phyloP scores from a whole-genome alignment of 2,329 filamentous ascomycete genomes.

The Penicillium sp. region DNA sequence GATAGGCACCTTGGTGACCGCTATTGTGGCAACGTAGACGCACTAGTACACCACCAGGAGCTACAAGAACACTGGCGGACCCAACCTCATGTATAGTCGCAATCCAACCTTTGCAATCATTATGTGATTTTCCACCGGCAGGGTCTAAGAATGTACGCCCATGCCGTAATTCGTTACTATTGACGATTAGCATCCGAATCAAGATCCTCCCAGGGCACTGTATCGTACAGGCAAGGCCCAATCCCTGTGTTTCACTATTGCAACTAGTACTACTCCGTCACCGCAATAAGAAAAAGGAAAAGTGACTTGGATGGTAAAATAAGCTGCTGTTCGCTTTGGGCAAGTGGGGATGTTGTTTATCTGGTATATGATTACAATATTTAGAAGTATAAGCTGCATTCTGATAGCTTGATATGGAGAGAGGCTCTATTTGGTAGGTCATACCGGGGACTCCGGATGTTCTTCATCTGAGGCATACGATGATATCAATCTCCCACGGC shows the following conservation, averaged over 20 bases:
- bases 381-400: not conserved
- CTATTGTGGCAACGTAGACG: conserved; percentile 37
- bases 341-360: not conserved
- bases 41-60: conserved; percentile 39
- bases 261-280: not conserved
- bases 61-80: conserved; percentile 17
- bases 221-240: conserved; percentile 4
- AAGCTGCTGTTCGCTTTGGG: not conserved
- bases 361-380: too few species aligned
- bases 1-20: conserved; percentile 45
- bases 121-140: conserved; percentile 1
- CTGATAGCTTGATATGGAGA: too few species aligned
- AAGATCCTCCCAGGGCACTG: not conserved
- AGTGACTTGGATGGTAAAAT: not conserved
- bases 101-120: conserved; percentile 8
- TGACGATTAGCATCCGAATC: not conserved
- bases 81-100: not conserved
- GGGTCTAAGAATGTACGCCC: conserved; percentile 4
- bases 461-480: not conserved
- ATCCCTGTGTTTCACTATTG: not conserved
- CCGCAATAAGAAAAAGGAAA: not conserved
- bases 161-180: conserved; percentile 11
- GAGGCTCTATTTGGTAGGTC: not conserved
- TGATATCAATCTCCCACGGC: not conserved
- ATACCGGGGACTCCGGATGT: not conserved